phyloP scores from a whole-genome alignment of 352 stramenopile species.

The Globisporangium abappressorium region DNA sequence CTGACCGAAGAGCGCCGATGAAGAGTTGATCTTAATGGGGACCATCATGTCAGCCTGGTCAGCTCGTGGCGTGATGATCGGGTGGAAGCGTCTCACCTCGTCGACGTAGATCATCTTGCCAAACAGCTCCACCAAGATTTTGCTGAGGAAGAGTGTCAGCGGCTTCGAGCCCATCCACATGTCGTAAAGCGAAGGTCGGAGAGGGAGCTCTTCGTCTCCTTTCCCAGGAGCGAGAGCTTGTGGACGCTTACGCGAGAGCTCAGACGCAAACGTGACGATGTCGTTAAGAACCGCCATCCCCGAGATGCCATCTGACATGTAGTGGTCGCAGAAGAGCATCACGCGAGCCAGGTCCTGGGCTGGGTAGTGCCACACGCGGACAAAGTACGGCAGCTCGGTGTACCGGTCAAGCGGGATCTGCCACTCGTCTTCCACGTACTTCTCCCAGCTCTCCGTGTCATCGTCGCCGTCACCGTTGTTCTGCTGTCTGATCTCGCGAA shows the following conservation, averaged over 20 bases:
- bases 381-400: slow-evolving; percentile 45
- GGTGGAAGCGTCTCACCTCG: not conserved
- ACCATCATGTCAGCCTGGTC: slow-evolving; percentile 33
- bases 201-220: slow-evolving; percentile 10
- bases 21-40: slow-evolving; percentile 23
- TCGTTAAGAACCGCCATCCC: slow-evolving; percentile 35
- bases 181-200: slow-evolving; percentile 32
- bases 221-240: slow-evolving; percentile 12
- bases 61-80: slow-evolving; percentile 18
- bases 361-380: slow-evolving; percentile 41
- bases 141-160: slow-evolving; percentile 19
- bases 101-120: slow-evolving; percentile 18
- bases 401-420: slow-evolving; percentile 41
- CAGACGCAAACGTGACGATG: slow-evolving; percentile 26
- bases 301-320: slow-evolving; percentile 40
- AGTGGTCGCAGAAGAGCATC: slow-evolving; percentile 52
- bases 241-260: slow-evolving; percentile 10
- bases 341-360: slow-evolving; percentile 25
- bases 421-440: slow-evolving; percentile 34
- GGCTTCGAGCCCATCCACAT: slow-evolving; percentile 24
- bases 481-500: slow-evolving; percentile 22
- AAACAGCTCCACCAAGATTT: slow-evolving; percentile 21
- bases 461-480: slow-evolving; percentile 10
- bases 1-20: slow-evolving; percentile 36
- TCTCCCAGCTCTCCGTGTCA: slow-evolving; percentile 13